Percentiles rank a stretch among this genome's conserved stretches.
phyloP scores from a whole-genome alignment of 257 asterid species.

The Cinchona pubescens region DNA sequence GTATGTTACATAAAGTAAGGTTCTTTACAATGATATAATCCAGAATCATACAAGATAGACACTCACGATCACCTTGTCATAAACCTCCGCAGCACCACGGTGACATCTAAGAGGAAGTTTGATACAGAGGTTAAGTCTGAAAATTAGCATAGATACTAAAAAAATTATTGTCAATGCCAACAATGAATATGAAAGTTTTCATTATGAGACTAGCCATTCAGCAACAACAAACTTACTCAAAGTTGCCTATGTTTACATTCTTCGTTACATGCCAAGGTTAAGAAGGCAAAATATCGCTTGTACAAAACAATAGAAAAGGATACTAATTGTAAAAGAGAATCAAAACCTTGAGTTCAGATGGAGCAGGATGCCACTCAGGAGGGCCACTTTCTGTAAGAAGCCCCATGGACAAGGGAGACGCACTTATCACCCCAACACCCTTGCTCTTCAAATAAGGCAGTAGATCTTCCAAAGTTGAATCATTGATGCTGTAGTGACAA shows the following conservation, averaged over 20 bases:
- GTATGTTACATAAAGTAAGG: neutral
- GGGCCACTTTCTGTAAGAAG: slow-evolving; percentile 91
- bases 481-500: slow-evolving; percentile 83
- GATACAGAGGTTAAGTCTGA: neutral
- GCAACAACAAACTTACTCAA: neutral
- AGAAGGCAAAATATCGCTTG: neutral
- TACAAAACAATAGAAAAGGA: neutral
- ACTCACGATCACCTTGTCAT: neutral
- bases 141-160: neutral
- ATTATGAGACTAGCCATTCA: neutral
- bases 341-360: slow-evolving; percentile 76
- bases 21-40: neutral
- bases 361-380: slow-evolving; percentile 98
- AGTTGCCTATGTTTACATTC: neutral
- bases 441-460: slow-evolving; percentile 90
- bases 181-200: neutral
- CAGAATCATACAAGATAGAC: neutral
- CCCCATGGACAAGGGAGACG: slow-evolving; percentile 96
- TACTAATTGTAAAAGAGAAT: slow-evolving; percentile 1
- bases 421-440: slow-evolving; percentile 91
- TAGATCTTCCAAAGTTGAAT: slow-evolving; percentile 64
- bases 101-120: neutral
- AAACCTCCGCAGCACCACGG: neutral
- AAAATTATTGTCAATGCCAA: neutral
- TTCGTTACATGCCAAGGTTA: neutral